phyloP scores from a whole-genome alignment of 2,329 filamentous ascomycete species.

The Colletotrichum coccodes region DNA sequence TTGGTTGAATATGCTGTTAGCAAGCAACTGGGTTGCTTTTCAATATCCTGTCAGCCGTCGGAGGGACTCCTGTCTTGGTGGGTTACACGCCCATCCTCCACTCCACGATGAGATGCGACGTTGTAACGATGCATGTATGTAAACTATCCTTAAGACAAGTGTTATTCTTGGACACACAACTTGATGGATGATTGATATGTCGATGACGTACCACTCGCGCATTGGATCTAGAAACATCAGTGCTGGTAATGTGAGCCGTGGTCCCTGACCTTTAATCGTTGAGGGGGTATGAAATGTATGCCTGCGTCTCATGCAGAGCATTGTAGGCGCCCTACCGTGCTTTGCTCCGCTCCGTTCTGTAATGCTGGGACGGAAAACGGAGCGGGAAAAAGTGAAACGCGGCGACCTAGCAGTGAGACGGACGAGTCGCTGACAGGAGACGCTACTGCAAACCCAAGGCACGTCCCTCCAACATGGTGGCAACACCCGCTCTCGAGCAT shows the following conservation, averaged over 20 bases:
- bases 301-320: constrained; percentile 5
- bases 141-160: neutral
- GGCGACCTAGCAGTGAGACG: constrained; percentile 15
- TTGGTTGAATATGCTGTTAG: neutral
- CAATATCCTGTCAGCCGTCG: neutral
- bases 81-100: neutral
- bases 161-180: constrained; percentile 1
- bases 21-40: neutral
- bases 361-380: constrained; percentile 10
- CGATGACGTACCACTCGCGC: neutral
- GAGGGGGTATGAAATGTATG: constrained; percentile 8
- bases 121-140: neutral
- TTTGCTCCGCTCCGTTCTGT: neutral
- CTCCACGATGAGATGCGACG: neutral
- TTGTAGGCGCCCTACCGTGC: neutral
- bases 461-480: constrained; percentile 2
- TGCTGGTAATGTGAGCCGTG: constrained; percentile 12
- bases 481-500: neutral
- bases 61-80: neutral
- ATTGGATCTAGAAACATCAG: constrained; percentile 24
- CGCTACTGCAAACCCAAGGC: constrained; percentile 11
- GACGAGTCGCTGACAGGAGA: constrained; percentile 27
- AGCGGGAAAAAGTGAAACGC: constrained; percentile 24
- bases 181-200: constrained; percentile 1
- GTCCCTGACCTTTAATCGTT: neutral